Conservation (phyloP, 2,329 filamentous ascomycete species). For the Trichoderma koningiopsis region DNA sequence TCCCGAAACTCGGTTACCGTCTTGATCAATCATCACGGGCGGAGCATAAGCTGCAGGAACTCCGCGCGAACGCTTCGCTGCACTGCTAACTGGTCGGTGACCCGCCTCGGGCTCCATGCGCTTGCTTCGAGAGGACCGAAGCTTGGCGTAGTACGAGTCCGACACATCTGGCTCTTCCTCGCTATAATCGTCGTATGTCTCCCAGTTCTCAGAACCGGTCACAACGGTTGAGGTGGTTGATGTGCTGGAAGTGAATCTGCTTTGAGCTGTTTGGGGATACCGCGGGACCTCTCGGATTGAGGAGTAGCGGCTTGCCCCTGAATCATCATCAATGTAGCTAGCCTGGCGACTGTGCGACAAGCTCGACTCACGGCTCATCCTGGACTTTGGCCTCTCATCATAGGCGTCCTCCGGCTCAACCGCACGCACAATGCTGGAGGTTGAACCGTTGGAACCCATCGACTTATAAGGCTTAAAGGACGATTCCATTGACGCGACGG, state of each 20-base stretch:
- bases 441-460: conserved; percentile 45
- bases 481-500: conserved; percentile 54
- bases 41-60: conserved; percentile 55
- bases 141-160: conserved; percentile 78
- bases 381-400: conserved; percentile 58
- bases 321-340: conserved; percentile 35
- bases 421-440: conserved; percentile 60
- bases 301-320: conserved; percentile 41
- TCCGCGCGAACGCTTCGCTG: conserved; percentile 57
- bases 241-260: conserved; percentile 64
- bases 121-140: conserved; percentile 69
- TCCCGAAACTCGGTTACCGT: conserved; percentile 65
- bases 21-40: conserved; percentile 55
- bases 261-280: conserved; percentile 48
- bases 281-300: conserved; percentile 44
- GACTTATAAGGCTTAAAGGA: conserved; percentile 52
- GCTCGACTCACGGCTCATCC: conserved; percentile 46
- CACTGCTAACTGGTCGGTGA: conserved; percentile 46
- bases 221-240: conserved; percentile 75
- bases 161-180: conserved; percentile 74
- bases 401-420: conserved; percentile 83
- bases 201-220: conserved; percentile 94
- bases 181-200: conserved; percentile 87
- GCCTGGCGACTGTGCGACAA: conserved; percentile 38
- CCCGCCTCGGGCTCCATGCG: conserved; percentile 57